Evolutionary conservation across 805 yeast species (phyloP), one percentile per base, ranked within the genome.

Genomic region (Zygosaccharomyces bailii): DNA sequence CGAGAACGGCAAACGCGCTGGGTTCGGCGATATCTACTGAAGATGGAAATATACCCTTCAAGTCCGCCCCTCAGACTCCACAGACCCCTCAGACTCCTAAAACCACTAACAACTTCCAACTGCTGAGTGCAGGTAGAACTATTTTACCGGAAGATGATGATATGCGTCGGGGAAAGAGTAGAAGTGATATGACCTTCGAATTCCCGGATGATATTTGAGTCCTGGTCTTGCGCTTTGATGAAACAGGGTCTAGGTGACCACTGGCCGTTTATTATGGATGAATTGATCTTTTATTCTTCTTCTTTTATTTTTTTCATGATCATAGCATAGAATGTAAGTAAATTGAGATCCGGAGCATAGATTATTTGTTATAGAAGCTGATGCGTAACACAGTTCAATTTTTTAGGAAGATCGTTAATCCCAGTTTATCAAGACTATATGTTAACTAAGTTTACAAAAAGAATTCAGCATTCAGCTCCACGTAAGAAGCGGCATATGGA

Each of bases 401-500:
- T 16, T 20, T 16, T 34, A n/a, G 31, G 24, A n/a, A 27, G 14
- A 32, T 42, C 45, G 27, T 42, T 19, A 29, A 42, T 37, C 33
- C 40, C 20, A 13, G 34, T 41, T 37, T 48, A 44, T 49, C 46
- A 41, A 39, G 38, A 47, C 47, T 51, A 49, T 34, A 43, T 48
- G 48, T 17, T 24, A 16, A 10, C 25, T 37, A 25, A 37, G 17
- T 44, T 50, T 58, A 87, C 67, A 89, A 77, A 73, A 91, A 91
- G 44, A 81, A 84, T 71, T 89, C 93, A 43, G 93, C 81, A 61
- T 91, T 84, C 50, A 93, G 75, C 73, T 93, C 99, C 49, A 90
- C 91, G 46, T 84, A 76, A 24, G 96, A 84, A 46, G 90, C 95
- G 56, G 96, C 96, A 59, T 83, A 87, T 42, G 97, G 96, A 51